A percentile compares a stretch with the other conserved stretches of the same genome.
Evolutionary conservation across 2,329 filamentous ascomycete genomes (phyloP).

Genomic region (Scedosporium aurantiacum): DNA sequence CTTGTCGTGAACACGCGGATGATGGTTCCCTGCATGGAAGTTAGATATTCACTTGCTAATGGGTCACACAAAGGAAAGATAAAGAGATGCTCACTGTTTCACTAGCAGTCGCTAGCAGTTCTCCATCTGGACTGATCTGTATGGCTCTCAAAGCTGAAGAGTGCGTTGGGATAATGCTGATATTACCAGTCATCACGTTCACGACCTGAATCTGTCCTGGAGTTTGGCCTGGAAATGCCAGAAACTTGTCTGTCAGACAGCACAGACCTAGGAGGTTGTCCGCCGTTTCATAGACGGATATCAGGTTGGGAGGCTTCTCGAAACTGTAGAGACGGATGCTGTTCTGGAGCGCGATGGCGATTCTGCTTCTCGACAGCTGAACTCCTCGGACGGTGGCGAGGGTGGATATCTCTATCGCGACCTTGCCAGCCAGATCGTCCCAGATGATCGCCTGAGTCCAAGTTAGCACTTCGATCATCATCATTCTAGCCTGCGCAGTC

Average conservation of each 20-base stretch:
- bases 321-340: conserved; percentile 75
- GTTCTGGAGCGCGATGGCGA: conserved; percentile 73
- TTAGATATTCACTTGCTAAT: neutral
- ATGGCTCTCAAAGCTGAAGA: conserved; percentile 68
- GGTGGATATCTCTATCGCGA: conserved; percentile 67
- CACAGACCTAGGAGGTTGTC: conserved; percentile 76
- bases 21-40: conserved; percentile 55
- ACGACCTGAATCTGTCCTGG: conserved; percentile 83
- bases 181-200: conserved; percentile 63
- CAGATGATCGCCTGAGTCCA: conserved; percentile 62
- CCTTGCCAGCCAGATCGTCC: conserved; percentile 72
- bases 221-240: conserved; percentile 82
- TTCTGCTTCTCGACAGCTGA: conserved; percentile 61
- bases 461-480: neutral
- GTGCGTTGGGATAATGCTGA: conserved; percentile 91
- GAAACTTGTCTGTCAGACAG: conserved; percentile 58
- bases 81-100: conserved; percentile 39
- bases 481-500: neutral
- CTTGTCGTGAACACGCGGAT: conserved; percentile 74
- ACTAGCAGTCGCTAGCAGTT: conserved; percentile 79
- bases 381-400: conserved; percentile 72
- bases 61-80: neutral
- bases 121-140: conserved; percentile 66
- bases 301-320: conserved; percentile 56
- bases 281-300: conserved; percentile 72